Evolutionary conservation across 2,329 filamentous ascomycete species (phyloP).

Genomic region (Fusarium sp.): DNA sequence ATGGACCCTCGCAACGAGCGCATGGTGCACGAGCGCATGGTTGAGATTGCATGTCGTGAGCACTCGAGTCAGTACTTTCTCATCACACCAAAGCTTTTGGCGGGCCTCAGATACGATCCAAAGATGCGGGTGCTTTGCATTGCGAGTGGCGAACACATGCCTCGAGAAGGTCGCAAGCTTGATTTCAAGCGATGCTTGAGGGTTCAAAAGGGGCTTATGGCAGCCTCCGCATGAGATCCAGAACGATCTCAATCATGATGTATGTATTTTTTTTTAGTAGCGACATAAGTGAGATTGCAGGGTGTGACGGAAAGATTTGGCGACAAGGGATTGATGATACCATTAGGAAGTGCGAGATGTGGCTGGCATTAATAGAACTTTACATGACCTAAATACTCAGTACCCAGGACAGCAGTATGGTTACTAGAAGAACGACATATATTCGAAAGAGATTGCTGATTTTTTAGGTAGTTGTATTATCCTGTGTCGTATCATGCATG

Average conservation of each 20-base stretch:
- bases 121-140: conserved; percentile 96
- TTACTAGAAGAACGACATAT: background rate
- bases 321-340: conserved; percentile 25
- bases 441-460: background rate
- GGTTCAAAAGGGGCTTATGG: conserved; percentile 56
- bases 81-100: conserved; percentile 95
- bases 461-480: background rate
- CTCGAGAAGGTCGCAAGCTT: conserved; percentile 62
- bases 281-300: background rate
- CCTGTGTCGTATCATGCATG: background rate
- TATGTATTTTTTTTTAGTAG: background rate
- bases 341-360: background rate
- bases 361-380: background rate
- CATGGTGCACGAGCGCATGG: conserved; percentile 98
- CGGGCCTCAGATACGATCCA: conserved; percentile 83
- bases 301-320: background rate
- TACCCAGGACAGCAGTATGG: background rate
- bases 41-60: conserved; percentile 92
- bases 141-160: conserved; percentile 84
- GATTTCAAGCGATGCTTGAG: conserved; percentile 61
- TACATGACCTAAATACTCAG: background rate
- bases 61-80: conserved; percentile 91
- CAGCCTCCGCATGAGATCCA: conserved; percentile 42
- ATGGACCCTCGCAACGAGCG: conserved; percentile 99
- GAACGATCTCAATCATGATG: background rate